Evolutionary conservation across 306 rosid genomes (phyloP), one percentile per base, ranked within the genome.

Genomic region (Vigna hirtella): DNA sequence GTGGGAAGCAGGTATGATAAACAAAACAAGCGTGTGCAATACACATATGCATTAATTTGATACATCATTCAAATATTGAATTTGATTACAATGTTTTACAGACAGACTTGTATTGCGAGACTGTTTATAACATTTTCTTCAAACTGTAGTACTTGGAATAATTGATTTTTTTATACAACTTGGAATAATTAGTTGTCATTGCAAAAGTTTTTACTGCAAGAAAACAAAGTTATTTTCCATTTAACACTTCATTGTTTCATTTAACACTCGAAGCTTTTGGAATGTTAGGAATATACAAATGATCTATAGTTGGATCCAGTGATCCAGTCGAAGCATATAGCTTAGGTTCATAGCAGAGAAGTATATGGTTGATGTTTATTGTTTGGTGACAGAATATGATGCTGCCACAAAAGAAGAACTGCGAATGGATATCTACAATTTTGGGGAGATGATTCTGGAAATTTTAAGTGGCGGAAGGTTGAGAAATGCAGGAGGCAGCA

Each of bases 381-480:
- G 57, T 64, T 82, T 82, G 62, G 62, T 84, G 83, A 90, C 87
- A 86, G 95, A 81, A 69, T 51, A 73, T 82, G 85, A 79, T 74
- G 87, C 77, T 77, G 82, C 50, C 79, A 55, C 81, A 17, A 81
- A 86, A 83, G 98, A 87, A 52, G 97, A 95, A 79, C 88, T 95
- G 67, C 65, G 86, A 83, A 80, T 73, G 74, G 98, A 93, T 58
- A 76, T 93, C 70, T 90, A 84, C 88, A 88, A 81, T 81, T 91
- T 89, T 10, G 98, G 98, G 58, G 97, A 88, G 87, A 86, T 86
- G 59, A 40, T 81, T 73, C 89, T 91, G 66, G 96, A 92, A 82
- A 89, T 93, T 62, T 34, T 92, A 77, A 86, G 88, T 0, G 82
- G 87, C 4, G 89, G 96, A 77, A 88, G 86, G 82, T 80, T 89